Evolutionary conservation across 2,329 filamentous ascomycete genomes (phyloP), one percentile per base, ranked within the genome.

Genomic region (Aspergillaceae sp.): DNA sequence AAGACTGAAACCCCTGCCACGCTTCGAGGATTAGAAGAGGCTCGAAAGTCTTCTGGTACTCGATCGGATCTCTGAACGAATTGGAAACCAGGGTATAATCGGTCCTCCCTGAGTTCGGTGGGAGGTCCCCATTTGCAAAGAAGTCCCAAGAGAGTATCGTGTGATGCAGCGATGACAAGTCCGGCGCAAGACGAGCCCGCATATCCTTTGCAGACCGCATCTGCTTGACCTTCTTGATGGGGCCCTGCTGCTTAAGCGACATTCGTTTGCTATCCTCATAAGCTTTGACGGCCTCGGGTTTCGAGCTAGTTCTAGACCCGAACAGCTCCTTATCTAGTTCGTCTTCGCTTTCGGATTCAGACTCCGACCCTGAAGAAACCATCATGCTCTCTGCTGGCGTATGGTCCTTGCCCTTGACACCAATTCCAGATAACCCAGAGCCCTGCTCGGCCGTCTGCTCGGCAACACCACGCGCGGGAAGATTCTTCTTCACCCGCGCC

Each of bases 91-190:
- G 74, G 41, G 77, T 80, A 60, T 91, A 94, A 40, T 80, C 76
- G 41, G 83, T 82, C 10, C 80, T 80, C 43, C 80, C 83, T 4
- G 77, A 75, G 47, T 76, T 78, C 0, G 92, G 90, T 4, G 92
- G 92, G 48, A 90, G 86, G 58, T 90, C 87, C 29, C 89, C 88
- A 40, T 82, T 74, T 59, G 95, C 86, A 65, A 96, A 98, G 54
- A 94, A 94, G 54, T 98, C 87, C 92, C 92, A 98, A 46, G 85
- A 79, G 3, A 98, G 78, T 43, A 98, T 88, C 11, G 84, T 84
- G 57, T 86, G 83, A 63, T 97, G 92, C 29, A 98, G 71, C 10
- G 80, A 76, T 34, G 88, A 84, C 69, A 98, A 84, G 54, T 94
- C 87, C 5, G 94, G 92, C 30, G 90, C 86, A 49, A 98, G 75